A percentile compares a stretch with the other conserved stretches of the same genome.
Conservation (phyloP, 2,329 filamentous ascomycete genomes). For the Metarhizium album region DNA sequence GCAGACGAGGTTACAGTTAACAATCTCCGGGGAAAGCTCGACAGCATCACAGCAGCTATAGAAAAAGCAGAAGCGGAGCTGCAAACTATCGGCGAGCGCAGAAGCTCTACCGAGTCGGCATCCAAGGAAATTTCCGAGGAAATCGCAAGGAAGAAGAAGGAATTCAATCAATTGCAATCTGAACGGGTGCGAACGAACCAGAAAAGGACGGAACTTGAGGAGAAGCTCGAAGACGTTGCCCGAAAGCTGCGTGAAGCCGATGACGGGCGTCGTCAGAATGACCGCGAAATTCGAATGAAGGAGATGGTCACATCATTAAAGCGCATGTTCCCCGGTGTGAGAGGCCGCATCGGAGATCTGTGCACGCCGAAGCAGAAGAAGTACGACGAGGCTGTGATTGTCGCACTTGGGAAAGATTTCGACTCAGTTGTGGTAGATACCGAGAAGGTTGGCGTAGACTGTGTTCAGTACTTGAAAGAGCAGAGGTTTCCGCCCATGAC, state of each 20-base stretch:
- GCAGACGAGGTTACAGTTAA: constrained; percentile 86
- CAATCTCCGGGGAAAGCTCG: constrained; percentile 79
- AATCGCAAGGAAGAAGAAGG: constrained; percentile 82
- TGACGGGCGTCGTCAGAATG: constrained; percentile 73
- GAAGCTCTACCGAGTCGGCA: constrained; percentile 47
- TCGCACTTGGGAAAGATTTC: constrained; percentile 84
- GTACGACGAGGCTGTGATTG: constrained; percentile 85
- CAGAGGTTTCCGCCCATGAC: constrained; percentile 80
- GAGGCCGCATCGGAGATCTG: constrained; percentile 79
- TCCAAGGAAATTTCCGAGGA: constrained; percentile 62
- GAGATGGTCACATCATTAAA: constrained; percentile 81
- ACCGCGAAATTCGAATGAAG: constrained; percentile 67
- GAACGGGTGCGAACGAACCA: constrained; percentile 74
- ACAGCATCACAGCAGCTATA: constrained; percentile 61
- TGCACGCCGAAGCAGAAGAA: constrained; percentile 97
- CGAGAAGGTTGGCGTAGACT: constrained; percentile 87
- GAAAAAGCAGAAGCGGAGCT: constrained; percentile 67
- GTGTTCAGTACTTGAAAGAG: constrained; percentile 87
- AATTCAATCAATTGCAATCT: constrained; percentile 75
- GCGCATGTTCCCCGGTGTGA: constrained; percentile 83
- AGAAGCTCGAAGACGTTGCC: constrained; percentile 75
- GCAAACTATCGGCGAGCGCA: constrained; percentile 56
- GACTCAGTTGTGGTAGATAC: constrained; percentile 93
- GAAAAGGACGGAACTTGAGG: constrained; percentile 77
- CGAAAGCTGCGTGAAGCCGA: constrained; percentile 77